Evolutionary conservation across 2,329 filamentous ascomycete species (phyloP), one percentile per base, ranked within the genome.

Genomic region (Paecilomyces niveus): DNA sequence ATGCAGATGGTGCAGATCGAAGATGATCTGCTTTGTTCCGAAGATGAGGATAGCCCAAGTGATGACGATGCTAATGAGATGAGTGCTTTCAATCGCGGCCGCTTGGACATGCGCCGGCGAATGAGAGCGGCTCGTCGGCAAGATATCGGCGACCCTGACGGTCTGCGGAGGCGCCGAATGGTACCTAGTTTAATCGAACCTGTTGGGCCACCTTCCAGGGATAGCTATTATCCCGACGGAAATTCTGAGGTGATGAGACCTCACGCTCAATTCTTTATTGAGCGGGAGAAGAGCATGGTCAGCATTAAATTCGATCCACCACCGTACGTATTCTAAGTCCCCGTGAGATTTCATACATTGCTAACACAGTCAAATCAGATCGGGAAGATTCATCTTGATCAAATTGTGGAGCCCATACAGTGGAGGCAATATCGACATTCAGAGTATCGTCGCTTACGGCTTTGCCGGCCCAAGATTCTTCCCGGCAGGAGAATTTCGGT

Each of bases 391-490:
- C 71, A 88, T 97, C 56, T 75, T 97, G 50, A 79, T 97, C 62
- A 97, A 97, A 78, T 85, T 97, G 72, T 97, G 91, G 89, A 92
- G 87, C 66, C 89, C 89, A 1, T 84, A 85, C 59, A 83, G 85
- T 26, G 85, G 87, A 54, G 80, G 83, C 3, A 96, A 95, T 67
- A 95, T 97, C 63, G 92, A 96, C 69, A 91, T 97, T 45, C 89
- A 96, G 72, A 90, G 88, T 53, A 87, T 97, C 24, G 83, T 92
- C 59, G 89, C 87, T 1, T 87, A 89, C 67, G 93, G 93, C 0
- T 97, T 87, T 74, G 89, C 90, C 0, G 93, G 93, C 3, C 89
- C 90, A 9, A 84, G 92, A 60, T 96, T 87, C 72, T 94, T 95
- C 68, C 90, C 90, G 7, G 83, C 87, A 2, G 75, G 87, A 29